Percentiles rank a stretch among this genome's conserved stretches.
phyloP scores from a whole-genome alignment of 805 yeast genomes.

The Lipomyces japonicus region DNA sequence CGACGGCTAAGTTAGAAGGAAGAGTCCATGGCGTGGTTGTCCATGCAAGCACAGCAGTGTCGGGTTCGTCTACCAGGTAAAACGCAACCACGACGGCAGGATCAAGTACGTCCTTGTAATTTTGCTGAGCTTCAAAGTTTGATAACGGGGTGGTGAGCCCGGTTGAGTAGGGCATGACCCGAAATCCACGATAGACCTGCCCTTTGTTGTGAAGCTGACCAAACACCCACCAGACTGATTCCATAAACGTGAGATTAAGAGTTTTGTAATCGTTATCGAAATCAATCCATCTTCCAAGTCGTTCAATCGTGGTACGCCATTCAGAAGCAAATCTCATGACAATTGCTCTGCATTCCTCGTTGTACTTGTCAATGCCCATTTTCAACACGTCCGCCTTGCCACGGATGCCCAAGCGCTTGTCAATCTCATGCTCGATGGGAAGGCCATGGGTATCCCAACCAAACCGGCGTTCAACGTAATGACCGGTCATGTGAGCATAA shows the following conservation, averaged over 20 bases:
- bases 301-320: conserved; percentile 90
- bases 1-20: conserved; percentile 88
- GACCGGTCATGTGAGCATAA: conserved; percentile 96
- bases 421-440: conserved; percentile 98
- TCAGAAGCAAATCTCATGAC: conserved; percentile 96
- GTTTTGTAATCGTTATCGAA: conserved; percentile 87
- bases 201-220: conserved; percentile 79
- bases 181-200: conserved; percentile 87
- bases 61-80: conserved; percentile 73
- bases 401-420: conserved; percentile 90
- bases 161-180: conserved; percentile 99
- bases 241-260: conserved; percentile 93
- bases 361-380: conserved; percentile 91
- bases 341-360: conserved; percentile 90
- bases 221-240: conserved; percentile 99
- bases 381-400: conserved; percentile 92
- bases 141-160: conserved; percentile 95
- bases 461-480: conserved; percentile 91
- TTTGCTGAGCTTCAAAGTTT: conserved; percentile 97
- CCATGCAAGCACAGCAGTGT: conserved; percentile 91
- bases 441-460: conserved; percentile 99
- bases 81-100: conserved; percentile 95
- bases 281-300: conserved; percentile 99
- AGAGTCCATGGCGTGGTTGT: conserved; percentile 99
- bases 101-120: conserved; percentile 94